These are phyloP conservation scores for Pelargonium cotyledonis DNA, from an alignment of 441 rosid genomes.

Conservation along the genomic window DNA sequence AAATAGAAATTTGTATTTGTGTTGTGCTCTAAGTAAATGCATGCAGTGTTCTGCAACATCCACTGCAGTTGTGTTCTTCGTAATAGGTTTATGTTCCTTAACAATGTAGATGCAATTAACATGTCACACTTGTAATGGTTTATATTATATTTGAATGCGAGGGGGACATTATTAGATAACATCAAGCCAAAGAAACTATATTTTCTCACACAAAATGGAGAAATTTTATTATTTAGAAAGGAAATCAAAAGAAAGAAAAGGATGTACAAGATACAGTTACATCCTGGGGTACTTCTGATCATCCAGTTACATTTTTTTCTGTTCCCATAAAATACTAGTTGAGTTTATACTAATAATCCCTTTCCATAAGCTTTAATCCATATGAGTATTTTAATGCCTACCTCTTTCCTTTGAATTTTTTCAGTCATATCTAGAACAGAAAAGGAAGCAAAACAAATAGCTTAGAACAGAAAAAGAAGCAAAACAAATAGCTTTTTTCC, in stretches of 20 bases:
- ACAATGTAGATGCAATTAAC: neutral
- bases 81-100: too few relatives aligned
- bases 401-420: neutral
- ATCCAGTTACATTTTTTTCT: too few relatives aligned
- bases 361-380: neutral
- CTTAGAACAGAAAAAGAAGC: neutral
- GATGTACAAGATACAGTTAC: neutral
- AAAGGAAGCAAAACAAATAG: neutral
- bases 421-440: neutral
- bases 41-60: conserved; percentile 1
- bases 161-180: neutral
- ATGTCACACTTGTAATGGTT: neutral
- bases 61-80: neutral
- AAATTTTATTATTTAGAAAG: neutral
- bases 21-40: neutral
- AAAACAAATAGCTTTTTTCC: neutral
- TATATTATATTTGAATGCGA: neutral
- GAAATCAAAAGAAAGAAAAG: neutral
- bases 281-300: neutral
- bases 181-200: neutral
- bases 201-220: neutral
- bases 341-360: neutral
- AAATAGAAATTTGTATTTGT: neutral
- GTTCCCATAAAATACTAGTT: neutral
- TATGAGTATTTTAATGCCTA: neutral